Evolutionary conservation across 768 basidiomycete genomes (phyloP).

Genomic region (Cystobasidium tubakii): DNA sequence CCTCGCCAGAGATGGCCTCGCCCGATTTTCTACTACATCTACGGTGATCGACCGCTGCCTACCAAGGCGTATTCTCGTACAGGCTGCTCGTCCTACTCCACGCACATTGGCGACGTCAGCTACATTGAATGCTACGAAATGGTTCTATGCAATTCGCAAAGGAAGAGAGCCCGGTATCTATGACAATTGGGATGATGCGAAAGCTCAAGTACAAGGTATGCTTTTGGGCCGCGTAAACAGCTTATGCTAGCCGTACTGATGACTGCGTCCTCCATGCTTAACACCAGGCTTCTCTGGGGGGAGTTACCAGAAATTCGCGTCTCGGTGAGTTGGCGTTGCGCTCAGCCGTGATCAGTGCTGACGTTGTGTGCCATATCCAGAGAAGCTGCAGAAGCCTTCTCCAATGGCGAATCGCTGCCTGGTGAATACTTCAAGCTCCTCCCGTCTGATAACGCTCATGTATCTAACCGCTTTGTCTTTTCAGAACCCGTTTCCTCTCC

Average conservation of each 20-base stretch:
- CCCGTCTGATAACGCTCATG: no score
- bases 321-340: not conserved
- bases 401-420: not conserved
- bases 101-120: not conserved
- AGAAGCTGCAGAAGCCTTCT: not conserved
- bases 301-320: not conserved
- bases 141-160: not conserved
- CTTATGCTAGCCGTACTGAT: not conserved
- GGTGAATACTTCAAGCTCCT: no score
- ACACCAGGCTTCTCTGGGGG: not conserved
- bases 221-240: not conserved
- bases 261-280: no score
- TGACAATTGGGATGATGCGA: conserved; percentile 8
- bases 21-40: no score
- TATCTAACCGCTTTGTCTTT: not conserved
- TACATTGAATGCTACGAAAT: not conserved
- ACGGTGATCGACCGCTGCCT: not conserved
- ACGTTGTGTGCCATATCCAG: not conserved
- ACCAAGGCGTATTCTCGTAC: not conserved
- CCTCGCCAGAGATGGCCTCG: no score
- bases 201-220: conserved; percentile 16
- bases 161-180: conserved; percentile 8
- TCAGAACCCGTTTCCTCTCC: not conserved
- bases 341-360: not conserved
- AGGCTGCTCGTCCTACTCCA: not conserved